Conservation (phyloP, 371 early-diverging fungal species). For the Mortierella sp. region DNA sequence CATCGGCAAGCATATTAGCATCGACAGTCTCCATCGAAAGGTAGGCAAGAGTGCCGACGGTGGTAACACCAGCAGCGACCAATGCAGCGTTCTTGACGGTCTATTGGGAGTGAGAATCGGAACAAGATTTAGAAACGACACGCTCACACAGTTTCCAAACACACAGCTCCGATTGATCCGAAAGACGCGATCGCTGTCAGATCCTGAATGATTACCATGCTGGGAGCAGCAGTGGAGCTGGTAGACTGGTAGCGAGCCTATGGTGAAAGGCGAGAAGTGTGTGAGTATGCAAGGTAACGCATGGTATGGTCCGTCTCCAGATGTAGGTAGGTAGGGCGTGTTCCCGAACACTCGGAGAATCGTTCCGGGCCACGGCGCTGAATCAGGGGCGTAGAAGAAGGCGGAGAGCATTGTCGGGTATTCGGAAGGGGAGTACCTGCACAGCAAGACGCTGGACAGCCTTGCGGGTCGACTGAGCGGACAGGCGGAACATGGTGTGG, state of each 20-base stretch:
- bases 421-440: slow-evolving; percentile 46
- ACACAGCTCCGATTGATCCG: slow-evolving; percentile 23
- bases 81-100: slow-evolving; percentile 58
- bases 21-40: slow-evolving; percentile 62
- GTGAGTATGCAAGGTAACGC: not conserved
- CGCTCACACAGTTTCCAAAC: not conserved
- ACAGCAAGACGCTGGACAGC: slow-evolving; percentile 56
- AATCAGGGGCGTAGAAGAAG: too few relatives aligned
- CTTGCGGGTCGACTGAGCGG: slow-evolving; percentile 54
- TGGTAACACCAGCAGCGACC: slow-evolving; percentile 68
- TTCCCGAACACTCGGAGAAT: too few relatives aligned
- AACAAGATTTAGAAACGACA: not conserved
- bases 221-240: slow-evolving; percentile 42
- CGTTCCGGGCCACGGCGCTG: too few relatives aligned
- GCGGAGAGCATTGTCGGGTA: too few relatives aligned
- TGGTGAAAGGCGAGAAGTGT: slow-evolving; percentile 1
- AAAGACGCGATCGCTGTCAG: too few relatives aligned
- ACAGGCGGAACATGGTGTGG: slow-evolving; percentile 51
- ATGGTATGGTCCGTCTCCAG: too few relatives aligned
- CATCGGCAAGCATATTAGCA: slow-evolving; percentile 87
- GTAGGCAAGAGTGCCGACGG: slow-evolving; percentile 67
- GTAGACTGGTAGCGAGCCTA: slow-evolving; percentile 53
- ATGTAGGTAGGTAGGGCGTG: too few relatives aligned
- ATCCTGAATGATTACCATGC: slow-evolving; percentile 46
- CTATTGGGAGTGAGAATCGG: slow-evolving; percentile 10